A percentile compares a stretch with the other conserved stretches of the same genome.
Conservation (phyloP, 2,329 filamentous ascomycete species). For the Lasiodiplodia gonubiensis region DNA sequence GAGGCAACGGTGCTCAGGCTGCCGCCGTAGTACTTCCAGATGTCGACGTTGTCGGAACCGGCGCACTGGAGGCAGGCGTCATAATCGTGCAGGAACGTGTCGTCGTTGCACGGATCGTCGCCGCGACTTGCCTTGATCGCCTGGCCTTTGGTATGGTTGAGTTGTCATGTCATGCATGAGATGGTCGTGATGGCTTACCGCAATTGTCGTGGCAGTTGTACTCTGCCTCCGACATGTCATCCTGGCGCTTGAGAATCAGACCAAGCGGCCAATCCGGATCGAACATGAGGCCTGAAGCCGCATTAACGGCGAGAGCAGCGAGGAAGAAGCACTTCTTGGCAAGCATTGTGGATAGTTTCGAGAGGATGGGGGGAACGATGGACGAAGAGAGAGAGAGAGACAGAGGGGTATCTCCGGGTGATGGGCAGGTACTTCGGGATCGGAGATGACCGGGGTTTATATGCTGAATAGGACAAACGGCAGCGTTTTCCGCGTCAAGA, state of each 20-base stretch:
- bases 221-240: slow-evolving; percentile 34
- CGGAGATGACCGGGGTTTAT: slow-evolving; percentile 8
- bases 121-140: slow-evolving; percentile 36
- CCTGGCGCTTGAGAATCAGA: slow-evolving; percentile 21
- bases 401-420: background rate
- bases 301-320: background rate
- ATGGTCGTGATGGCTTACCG: slow-evolving; percentile 34
- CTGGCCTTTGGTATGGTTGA: slow-evolving; percentile 32
- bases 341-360: background rate
- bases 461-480: background rate
- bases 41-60: slow-evolving; percentile 43
- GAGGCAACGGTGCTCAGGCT: slow-evolving; percentile 47
- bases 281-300: slow-evolving; percentile 4
- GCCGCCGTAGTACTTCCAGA: slow-evolving; percentile 54
- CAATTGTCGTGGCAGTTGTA: slow-evolving; percentile 46
- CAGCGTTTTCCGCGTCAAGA: background rate
- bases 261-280: slow-evolving; percentile 9
- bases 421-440: background rate
- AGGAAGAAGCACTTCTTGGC: slow-evolving; percentile 1
- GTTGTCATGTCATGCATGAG: background rate
- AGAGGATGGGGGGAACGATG: background rate
- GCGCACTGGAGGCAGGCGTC: slow-evolving; percentile 51
- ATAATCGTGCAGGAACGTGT: slow-evolving; percentile 38
- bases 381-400: background rate
- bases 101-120: slow-evolving; percentile 35